These are phyloP conservation scores for Pigoraptor vietnamica DNA, from an alignment of 78 protist genomes.

Conservation along the genomic window DNA sequence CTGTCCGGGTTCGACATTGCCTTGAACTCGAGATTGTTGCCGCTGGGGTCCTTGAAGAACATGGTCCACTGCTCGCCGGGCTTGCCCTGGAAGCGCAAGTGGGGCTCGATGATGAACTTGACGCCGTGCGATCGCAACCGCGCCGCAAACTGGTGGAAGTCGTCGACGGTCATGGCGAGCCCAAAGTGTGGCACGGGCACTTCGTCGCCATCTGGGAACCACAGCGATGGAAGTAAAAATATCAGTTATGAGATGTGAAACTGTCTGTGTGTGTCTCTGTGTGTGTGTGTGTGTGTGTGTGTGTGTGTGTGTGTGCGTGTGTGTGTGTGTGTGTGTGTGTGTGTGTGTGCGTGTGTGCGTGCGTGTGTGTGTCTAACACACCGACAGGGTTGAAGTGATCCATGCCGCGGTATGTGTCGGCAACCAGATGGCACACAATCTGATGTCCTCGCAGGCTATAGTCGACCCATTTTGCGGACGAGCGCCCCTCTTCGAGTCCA, in stretches of 20 bases:
- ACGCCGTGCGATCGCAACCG: not conserved
- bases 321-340: too few relatives aligned
- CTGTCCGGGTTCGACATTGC: slow-evolving; percentile 28
- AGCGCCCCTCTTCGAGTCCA: not conserved
- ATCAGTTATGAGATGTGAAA: not conserved
- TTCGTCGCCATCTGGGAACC: slow-evolving; percentile 24
- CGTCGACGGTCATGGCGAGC: not conserved
- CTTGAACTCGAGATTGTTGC: slow-evolving; percentile 32
- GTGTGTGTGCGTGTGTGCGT: too few relatives aligned
- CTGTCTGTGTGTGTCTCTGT: too few relatives aligned
- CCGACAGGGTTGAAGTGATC: not conserved
- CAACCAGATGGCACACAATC: slow-evolving; percentile 8
- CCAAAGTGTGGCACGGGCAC: slow-evolving; percentile 37
- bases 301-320: too few relatives aligned
- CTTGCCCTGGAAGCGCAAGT: not conserved
- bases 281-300: too few relatives aligned
- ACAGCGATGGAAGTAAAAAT: not conserved
- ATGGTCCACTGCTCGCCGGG: slow-evolving; percentile 42
- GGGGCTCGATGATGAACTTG: slow-evolving; percentile 28
- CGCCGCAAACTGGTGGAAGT: slow-evolving; percentile 4
- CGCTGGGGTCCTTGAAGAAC: slow-evolving; percentile 29
- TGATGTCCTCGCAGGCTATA: slow-evolving; percentile 17
- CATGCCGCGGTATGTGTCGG: not conserved
- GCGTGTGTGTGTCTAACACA: too few relatives aligned
- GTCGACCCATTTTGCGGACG: slow-evolving; percentile 8